A percentile compares a stretch with the other conserved stretches of the same genome.
phyloP scores from a whole-genome alignment of 2,329 filamentous ascomycete species.

The Pyrenochaeta sp. region DNA sequence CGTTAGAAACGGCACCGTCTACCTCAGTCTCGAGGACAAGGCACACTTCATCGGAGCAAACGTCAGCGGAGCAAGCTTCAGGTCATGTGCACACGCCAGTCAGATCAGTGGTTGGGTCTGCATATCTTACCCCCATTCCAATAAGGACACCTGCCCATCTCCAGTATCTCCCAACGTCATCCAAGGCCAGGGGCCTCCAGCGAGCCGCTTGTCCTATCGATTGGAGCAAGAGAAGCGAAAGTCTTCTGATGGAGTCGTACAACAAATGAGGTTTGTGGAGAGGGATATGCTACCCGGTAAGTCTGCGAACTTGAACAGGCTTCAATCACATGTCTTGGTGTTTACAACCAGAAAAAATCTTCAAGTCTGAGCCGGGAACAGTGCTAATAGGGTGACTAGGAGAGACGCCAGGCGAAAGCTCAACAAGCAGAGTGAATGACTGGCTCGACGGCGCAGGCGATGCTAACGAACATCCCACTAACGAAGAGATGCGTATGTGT shows the following conservation, averaged over 20 bases:
- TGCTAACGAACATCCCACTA: too few species aligned
- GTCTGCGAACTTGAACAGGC: neutral
- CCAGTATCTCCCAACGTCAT: neutral
- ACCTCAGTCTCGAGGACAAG: neutral
- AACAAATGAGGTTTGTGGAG: neutral
- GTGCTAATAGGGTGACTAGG: neutral
- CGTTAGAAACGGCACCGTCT: neutral
- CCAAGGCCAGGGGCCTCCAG: neutral
- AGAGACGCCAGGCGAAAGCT: neutral
- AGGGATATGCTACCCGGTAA: neutral
- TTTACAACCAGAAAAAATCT: too few species aligned
- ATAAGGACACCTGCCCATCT: neutral
- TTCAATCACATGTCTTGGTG: neutral
- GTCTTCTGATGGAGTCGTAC: neutral
- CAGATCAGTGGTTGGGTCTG: neutral
- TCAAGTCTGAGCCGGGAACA: neutral
- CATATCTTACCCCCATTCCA: neutral
- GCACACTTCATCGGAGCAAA: neutral
- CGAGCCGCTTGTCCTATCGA: neutral
- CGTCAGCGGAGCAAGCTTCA: neutral
- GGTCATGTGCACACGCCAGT: neutral
- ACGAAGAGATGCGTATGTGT: neutral
- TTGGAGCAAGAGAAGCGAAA: neutral
- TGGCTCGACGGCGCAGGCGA: slow-evolving; percentile 1
- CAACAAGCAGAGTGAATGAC: neutral